A percentile compares a stretch with the other conserved stretches of the same genome.
Evolutionary conservation across 78 protist species (phyloP).

Genomic region (Creolimax fragrantissima): DNA sequence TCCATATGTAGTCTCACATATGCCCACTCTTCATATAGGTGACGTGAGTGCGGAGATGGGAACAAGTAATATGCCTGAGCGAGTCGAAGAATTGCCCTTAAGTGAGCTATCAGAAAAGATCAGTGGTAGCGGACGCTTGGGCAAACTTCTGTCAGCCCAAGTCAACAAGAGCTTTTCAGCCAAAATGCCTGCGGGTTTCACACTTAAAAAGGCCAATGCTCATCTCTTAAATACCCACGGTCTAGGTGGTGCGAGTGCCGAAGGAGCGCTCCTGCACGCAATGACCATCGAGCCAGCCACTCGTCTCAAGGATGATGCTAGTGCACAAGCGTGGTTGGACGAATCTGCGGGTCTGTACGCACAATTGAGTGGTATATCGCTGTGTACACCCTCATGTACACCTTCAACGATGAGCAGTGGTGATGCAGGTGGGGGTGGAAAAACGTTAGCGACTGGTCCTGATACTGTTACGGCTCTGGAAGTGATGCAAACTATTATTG

Average conservation of each 20-base stretch:
- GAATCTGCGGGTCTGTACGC: not conserved
- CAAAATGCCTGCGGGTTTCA: conserved; percentile 46
- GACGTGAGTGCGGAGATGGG: conserved; percentile 36
- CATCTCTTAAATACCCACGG: not conserved
- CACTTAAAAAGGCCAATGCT: not conserved
- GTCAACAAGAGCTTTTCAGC: not conserved
- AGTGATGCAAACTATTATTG: conserved; percentile 18
- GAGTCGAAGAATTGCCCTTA: conserved; percentile 38
- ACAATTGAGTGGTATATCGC: not conserved
- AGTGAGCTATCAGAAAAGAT: not conserved
- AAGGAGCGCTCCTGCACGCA: conserved; percentile 21
- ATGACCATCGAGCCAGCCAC: not conserved
- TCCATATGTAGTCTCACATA: not conserved
- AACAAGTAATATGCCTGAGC: conserved; percentile 3
- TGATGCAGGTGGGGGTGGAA: not conserved
- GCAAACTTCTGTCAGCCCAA: conserved; percentile 14
- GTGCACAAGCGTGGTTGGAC: not conserved
- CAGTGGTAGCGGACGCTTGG: conserved; percentile 1
- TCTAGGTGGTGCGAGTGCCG: conserved; percentile 8
- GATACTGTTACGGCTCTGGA: conserved; percentile 29
- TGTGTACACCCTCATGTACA: not conserved
- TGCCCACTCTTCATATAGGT: conserved; percentile 1
- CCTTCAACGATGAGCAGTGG: not conserved
- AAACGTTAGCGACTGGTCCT: not conserved
- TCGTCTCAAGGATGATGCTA: conserved; percentile 8